Evolutionary conservation across 352 stramenopile species (phyloP), one percentile per base, ranked within the genome.

Genomic region (Detonula confervacea): DNA sequence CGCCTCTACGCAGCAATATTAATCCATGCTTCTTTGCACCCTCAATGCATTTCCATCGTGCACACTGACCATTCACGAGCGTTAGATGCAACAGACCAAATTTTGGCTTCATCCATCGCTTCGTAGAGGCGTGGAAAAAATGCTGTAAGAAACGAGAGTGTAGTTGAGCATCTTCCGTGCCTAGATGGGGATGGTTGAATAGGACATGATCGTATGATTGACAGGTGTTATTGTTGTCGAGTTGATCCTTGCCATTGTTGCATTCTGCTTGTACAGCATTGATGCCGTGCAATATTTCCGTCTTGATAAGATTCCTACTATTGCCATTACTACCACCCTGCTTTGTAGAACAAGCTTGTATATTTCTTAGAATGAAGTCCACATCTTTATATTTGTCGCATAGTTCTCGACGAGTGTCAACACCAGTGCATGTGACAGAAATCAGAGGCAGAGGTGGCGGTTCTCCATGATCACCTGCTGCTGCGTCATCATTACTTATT

Each of bases 161-260:
- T 4, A 93, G 88, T 59, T 67, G 62, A 18, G 96, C 89, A 81
- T 97, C 95, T 87, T 98, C 96, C 39, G 94, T 94, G 5, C 95
- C 96, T 62, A 95, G 94, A 80, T 98, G 96, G 12, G 96, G 96
- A 81, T 98, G 96, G 79, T 98, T 96, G 82, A 98, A 98, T n/a
- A 98, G 89, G 12, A 98, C 90, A 59, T 88, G 70, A 70, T 89
- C 73, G 18, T 59, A 72, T 46, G 68, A 29, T 25, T 64, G 24
- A n/a, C n/a, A n/a, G 24, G 14, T 22, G 16, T 56, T 47, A 37
- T 65, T 60, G 27, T 49, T 60, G 24, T 1, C 35, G 44, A 52
- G 66, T 57, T 59, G 22, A n/a, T 54, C 12, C n/a, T 60, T 35
- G 64, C 51, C 14, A 25, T 64, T 46, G 20, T 37, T 30, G 30